Evolutionary conservation across 805 yeast genomes (phyloP).

Genomic region (Scheffersomyces lignosus): DNA sequence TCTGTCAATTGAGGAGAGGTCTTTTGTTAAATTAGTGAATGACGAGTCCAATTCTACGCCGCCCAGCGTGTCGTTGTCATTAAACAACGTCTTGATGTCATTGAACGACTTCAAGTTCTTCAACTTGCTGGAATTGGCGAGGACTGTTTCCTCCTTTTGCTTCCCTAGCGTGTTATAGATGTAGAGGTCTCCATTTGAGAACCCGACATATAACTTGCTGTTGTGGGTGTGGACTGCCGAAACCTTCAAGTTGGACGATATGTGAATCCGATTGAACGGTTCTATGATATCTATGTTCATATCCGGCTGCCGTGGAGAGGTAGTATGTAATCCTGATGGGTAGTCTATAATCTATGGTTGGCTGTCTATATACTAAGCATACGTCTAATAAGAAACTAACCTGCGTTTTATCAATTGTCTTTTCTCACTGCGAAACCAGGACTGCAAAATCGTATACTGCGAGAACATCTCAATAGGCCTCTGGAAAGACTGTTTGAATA

Average conservation of each 20-base stretch:
- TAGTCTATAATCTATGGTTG: too few relatives aligned
- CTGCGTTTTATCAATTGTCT: too few relatives aligned
- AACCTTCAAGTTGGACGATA: slow-evolving; percentile 20
- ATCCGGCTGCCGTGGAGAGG: too few relatives aligned
- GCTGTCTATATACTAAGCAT: too few relatives aligned
- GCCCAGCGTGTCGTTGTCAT: slow-evolving; percentile 18
- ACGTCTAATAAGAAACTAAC: too few relatives aligned
- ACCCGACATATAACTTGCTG: slow-evolving; percentile 29
- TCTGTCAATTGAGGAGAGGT: slow-evolving; percentile 16
- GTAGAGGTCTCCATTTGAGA: slow-evolving; percentile 35
- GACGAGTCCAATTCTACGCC: slow-evolving; percentile 18
- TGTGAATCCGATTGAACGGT: slow-evolving; percentile 35
- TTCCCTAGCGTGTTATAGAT: slow-evolving; percentile 20
- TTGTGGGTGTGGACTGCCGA: slow-evolving; percentile 22
- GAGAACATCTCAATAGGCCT: too few relatives aligned
- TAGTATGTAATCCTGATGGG: too few relatives aligned
- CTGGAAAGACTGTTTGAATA: too few relatives aligned
- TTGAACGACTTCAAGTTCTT: slow-evolving; percentile 21
- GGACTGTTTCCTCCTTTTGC: slow-evolving; percentile 10
- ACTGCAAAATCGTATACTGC: too few relatives aligned
- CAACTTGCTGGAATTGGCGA: slow-evolving; percentile 9
- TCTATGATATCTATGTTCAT: slow-evolving; percentile 42
- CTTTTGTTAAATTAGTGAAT: slow-evolving; percentile 19
- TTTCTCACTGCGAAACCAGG: too few relatives aligned
- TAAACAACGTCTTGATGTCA: slow-evolving; percentile 20